Base-by-base conservation (phyloP, 371 early-diverging fungal genomes). In the Rhizopus sp. region DNA sequence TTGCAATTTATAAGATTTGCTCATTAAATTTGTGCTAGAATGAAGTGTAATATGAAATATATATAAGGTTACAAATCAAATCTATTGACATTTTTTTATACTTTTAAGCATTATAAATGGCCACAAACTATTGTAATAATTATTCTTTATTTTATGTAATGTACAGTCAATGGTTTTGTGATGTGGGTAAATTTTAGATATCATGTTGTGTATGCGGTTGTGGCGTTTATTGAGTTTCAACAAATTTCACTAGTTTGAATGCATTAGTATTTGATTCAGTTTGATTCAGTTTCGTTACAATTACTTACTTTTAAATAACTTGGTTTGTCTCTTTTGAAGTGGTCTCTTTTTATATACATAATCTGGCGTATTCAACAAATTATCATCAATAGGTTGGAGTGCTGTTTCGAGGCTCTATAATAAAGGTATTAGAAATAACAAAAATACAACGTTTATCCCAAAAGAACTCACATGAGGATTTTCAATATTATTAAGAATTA, bases 231-330 rank as follows among this genome's bases (percentile, higher is more conserved):
- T n/a, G n/a, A n/a, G n/a, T n/a, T n/a, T 62, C 62, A 12, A 62
- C 62, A 51, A 62, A 62, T 62, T 56, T 62, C 57, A 62, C 62
- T 62, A 45, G n/a, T n/a, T n/a, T n/a, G n/a, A n/a, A n/a, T n/a
- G n/a, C 9, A 34, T 16, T 23, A 37, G 15, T 3, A 50, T 35
- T 34, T 29, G 15, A 23, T 7, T 15, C 12, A 39, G 17, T 31
- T 17, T 44, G 31, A 41, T 33, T 54, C 34, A 35, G n/a, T n/a
- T n/a, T 3, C 3, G 6, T 17, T 23, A 32, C 13, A 16, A 38
- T 3, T 13, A 44, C 53, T 58, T 58, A 63, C 63, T 40, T 49
- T 63, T 63, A 50, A 42, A 53, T 42, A 63, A 15, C 6, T 53
- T 57, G 9, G 63, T 63, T 38, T 63, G 63, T 44, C 63, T 10